These are phyloP conservation scores for Debaryomyces nepalensis DNA, from an alignment of 1,139 yeast species.

Conservation along the genomic window DNA sequence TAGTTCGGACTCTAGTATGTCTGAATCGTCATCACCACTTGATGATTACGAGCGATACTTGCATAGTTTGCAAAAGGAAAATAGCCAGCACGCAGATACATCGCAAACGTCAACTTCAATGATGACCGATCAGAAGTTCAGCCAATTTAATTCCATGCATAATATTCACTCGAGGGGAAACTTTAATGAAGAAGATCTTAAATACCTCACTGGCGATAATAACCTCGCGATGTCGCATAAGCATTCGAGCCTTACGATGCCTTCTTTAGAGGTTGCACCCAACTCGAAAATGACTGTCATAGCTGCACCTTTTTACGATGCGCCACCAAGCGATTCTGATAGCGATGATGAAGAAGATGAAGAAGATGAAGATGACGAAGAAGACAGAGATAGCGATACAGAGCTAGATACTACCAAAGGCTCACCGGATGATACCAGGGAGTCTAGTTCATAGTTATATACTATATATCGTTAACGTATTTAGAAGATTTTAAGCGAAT, in stretches of 20 bases:
- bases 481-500: neutral
- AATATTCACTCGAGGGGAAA: conserved; percentile 12
- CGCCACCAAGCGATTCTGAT: conserved; percentile 47
- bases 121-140: conserved; percentile 14
- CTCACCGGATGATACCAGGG: conserved; percentile 8
- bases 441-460: conserved; percentile 3
- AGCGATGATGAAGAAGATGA: conserved; percentile 25
- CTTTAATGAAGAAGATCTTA: conserved; percentile 18
- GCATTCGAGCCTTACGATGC: conserved; percentile 11
- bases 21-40: conserved; percentile 13
- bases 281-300: conserved; percentile 32
- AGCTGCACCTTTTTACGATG: conserved; percentile 45
- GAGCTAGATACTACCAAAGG: conserved; percentile 2
- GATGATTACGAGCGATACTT: conserved; percentile 29
- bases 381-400: conserved; percentile 11
- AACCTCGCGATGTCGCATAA: conserved; percentile 12
- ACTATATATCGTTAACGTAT: neutral
- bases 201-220: conserved; percentile 13
- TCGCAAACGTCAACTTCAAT: conserved; percentile 21
- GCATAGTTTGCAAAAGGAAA: conserved; percentile 20
- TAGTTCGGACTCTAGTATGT: conserved; percentile 14
- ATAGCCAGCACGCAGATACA: conserved; percentile 16
- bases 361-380: conserved; percentile 14
- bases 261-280: conserved; percentile 10
- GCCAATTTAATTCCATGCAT: conserved; percentile 8